Base-by-base conservation (phyloP, 345 rosid genomes). In the Cardamine chenopodiifolia region DNA sequence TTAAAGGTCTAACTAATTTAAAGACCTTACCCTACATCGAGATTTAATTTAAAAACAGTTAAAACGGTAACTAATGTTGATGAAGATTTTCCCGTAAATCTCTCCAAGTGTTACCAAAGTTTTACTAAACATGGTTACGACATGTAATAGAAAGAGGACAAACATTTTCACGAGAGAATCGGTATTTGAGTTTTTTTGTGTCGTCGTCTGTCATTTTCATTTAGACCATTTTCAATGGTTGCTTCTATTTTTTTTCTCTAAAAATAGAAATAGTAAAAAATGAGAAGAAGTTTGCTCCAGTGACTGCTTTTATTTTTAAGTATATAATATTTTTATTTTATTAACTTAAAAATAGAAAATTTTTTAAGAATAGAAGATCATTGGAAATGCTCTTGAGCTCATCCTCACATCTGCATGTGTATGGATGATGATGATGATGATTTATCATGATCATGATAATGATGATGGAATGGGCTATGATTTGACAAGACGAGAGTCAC, bases 401-500 rank as follows among this genome's bases (percentile, higher is more conserved):
- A 42, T 68, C 25, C 53, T 52, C 70, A 53, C 70, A 54, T 58
- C 55, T 54, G 66, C 75, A 76, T 76, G 64, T 26, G 10, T 29
- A 31, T 68, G 74, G 18, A 34, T 12, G 35, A 58, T 45, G 12
- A 35, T 45, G 12, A 35, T 39, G 23, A 57, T 74, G 42, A 40
- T 26, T 31, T 47, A 32, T 32, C 18, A 60, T 62, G 62, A 19
- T 28, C 17, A 63, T 73, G 40, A 73, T 66, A 14, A 45, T 59
- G 67, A 60, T 68, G 40, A 54, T 69, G 66, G 53, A 70, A 70
- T 70, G 75, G 71, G 80, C 65, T 63, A 54, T 76, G 80, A 76
- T 76, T 76, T 76, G 80, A 76, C 80, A 55, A 55, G 53, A 76
- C 80, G 80, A 70, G 71, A 47, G 61, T 70, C 70, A 35, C 60